Conservation (phyloP, 495 filamentous ascomycete genomes). For the Xanthoparmelia taractica region DNA sequence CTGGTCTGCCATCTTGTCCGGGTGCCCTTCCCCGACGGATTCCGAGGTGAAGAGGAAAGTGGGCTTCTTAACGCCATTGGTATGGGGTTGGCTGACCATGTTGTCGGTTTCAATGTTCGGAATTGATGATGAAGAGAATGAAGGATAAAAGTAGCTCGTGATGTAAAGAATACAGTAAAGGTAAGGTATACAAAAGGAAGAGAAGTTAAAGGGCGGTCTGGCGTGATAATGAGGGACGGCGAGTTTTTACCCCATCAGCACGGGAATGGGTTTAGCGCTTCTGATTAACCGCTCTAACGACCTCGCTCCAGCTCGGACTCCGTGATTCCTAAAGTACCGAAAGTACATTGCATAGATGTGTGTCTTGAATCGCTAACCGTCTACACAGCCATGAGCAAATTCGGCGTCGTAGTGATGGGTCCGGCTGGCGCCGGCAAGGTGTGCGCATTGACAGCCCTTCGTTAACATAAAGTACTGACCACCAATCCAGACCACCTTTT, state of each 20-base stretch:
- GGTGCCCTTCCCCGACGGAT: constrained; percentile 95
- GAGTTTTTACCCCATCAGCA: neutral
- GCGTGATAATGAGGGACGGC: neutral
- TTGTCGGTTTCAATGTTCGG: constrained; percentile 35
- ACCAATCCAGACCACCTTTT: constrained; percentile 74
- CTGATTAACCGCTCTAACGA: neutral
- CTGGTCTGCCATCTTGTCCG: constrained; percentile 98
- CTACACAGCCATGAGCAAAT: constrained; percentile 70
- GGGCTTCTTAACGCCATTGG: constrained; percentile 46
- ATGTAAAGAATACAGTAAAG: neutral
- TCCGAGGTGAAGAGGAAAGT: constrained; percentile 99
- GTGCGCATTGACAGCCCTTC: constrained; percentile 22
- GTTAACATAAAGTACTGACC: constrained; percentile 7
- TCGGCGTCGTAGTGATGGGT: constrained; percentile 89
- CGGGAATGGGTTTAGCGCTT: neutral
- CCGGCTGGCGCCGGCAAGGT: constrained; percentile 84
- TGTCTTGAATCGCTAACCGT: too few species aligned
- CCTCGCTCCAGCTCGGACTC: neutral
- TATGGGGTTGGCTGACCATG: constrained; percentile 46
- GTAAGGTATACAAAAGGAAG: neutral
- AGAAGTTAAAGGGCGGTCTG: neutral
- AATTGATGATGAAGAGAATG: neutral
- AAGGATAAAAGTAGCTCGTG: neutral
- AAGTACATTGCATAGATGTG: too few species aligned
- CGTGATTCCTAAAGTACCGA: too few species aligned